These are phyloP conservation scores for Aspergillus tubingensis DNA, from an alignment of 2,329 filamentous ascomycete genomes.

Conservation along the genomic window DNA sequence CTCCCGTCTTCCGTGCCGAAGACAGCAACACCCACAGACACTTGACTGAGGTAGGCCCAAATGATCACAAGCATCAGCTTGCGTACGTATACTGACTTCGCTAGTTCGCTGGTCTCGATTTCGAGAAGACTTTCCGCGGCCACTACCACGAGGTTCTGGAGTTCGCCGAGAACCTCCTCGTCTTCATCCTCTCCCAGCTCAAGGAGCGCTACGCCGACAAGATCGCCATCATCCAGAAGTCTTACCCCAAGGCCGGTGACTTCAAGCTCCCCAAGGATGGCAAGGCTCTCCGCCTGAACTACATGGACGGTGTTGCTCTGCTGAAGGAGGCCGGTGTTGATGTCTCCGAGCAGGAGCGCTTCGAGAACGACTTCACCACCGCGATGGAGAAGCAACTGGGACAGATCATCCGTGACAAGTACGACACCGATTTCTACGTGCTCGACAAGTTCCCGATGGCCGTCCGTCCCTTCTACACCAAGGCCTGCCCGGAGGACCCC, in stretches of 20 bases:
- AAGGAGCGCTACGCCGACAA: conserved; percentile 48
- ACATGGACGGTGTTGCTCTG: conserved; percentile 52
- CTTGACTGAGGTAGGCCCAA: conserved; percentile 58
- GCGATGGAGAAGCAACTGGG: conserved; percentile 70
- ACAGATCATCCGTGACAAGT: conserved; percentile 81
- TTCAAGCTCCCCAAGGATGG: conserved; percentile 53
- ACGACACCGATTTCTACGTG: conserved; percentile 92
- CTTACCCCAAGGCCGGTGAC: conserved; percentile 53
- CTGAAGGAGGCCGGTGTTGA: conserved; percentile 54
- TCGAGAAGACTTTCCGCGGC: conserved; percentile 52
- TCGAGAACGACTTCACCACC: conserved; percentile 51
- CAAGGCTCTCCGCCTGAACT: conserved; percentile 52
- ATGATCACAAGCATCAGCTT: too few relatives aligned
- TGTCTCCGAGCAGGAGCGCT: conserved; percentile 51
- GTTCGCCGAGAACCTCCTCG: conserved; percentile 52
- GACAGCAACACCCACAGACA: conserved; percentile 69
- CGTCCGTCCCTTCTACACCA: conserved; percentile 90
- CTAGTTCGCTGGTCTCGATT: conserved; percentile 55
- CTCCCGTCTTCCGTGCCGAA: conserved; percentile 67
- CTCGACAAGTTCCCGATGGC: conserved; percentile 93
- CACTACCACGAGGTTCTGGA: conserved; percentile 55
- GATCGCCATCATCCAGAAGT: conserved; percentile 51
- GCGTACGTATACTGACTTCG: conserved; percentile 19
- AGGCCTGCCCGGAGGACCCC: conserved; percentile 69
- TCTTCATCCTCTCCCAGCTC: conserved; percentile 51